Percentiles rank a stretch among this genome's conserved stretches.
These are phyloP conservation scores for Tanacetum coccineum DNA, from an alignment of 129 eudicot species.

Conservation along the genomic window DNA sequence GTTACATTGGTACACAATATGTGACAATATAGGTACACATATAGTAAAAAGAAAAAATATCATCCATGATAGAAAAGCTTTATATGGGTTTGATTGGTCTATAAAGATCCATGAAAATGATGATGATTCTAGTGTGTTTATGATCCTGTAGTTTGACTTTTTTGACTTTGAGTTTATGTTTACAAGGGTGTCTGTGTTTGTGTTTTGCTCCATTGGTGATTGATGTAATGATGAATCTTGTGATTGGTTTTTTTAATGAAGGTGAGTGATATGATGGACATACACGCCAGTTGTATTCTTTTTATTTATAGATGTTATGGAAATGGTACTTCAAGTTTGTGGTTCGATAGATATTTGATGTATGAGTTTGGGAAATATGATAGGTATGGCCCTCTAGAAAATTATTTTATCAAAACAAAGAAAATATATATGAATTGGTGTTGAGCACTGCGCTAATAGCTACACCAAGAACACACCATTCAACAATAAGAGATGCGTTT, in stretches of 20 bases:
- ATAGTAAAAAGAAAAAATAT: conserved; percentile 65
- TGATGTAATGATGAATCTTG: conserved; percentile 1
- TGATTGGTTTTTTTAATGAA: not conserved
- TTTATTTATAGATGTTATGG: not conserved
- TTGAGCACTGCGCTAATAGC: too few relatives aligned
- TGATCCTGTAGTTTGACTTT: conserved; percentile 28
- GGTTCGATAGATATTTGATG: too few relatives aligned
- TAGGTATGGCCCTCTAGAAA: not conserved
- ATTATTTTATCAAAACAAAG: too few relatives aligned
- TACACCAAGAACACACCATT: too few relatives aligned
- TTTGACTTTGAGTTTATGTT: conserved; percentile 21
- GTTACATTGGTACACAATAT: conserved; percentile 58
- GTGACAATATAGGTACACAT: conserved; percentile 60
- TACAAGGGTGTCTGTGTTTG: conserved; percentile 23
- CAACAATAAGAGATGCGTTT: too few relatives aligned
- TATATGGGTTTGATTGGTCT: conserved; percentile 65
- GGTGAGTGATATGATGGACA: too few relatives aligned
- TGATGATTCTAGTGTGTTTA: conserved; percentile 44
- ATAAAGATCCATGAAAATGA: conserved; percentile 63
- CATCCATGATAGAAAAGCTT: conserved; percentile 56
- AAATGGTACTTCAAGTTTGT: too few relatives aligned
- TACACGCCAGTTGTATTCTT: conserved; percentile 22
- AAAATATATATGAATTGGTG: too few relatives aligned
- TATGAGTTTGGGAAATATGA: too few relatives aligned
- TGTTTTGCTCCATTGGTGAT: conserved; percentile 34